Evolutionary conservation across 805 yeast genomes (phyloP).

Genomic region (Diddensiella santjacobensis): DNA sequence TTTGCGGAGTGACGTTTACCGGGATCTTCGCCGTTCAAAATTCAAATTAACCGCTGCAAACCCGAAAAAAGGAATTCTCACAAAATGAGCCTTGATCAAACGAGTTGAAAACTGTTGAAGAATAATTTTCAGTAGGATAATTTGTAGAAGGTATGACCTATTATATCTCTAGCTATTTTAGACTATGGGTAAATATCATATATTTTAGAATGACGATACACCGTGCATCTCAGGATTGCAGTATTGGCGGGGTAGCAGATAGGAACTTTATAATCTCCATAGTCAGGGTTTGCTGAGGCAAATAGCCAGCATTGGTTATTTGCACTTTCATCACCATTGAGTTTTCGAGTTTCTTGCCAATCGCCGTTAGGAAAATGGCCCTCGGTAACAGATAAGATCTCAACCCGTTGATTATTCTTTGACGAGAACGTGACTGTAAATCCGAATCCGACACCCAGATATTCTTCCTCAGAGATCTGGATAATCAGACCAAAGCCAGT

Average conservation of each 20-base stretch:
- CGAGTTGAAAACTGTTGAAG: too few species aligned
- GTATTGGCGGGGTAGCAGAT: constrained; percentile 10
- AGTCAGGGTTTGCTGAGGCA: constrained; percentile 10
- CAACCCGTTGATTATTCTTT: neutral
- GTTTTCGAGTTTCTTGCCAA: constrained; percentile 10
- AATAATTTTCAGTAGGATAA: too few species aligned
- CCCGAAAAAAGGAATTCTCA: too few species aligned
- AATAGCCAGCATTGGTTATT: constrained; percentile 9
- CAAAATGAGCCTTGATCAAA: too few species aligned
- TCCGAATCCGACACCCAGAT: constrained; percentile 17
- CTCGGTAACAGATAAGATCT: constrained; percentile 6
- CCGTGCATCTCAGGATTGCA: constrained; percentile 5
- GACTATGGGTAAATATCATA: neutral
- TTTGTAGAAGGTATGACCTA: too few species aligned
- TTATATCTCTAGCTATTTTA: too few species aligned
- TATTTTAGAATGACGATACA: constrained; percentile 8
- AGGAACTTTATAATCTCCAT: constrained; percentile 13
- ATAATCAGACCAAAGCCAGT: constrained; percentile 21
- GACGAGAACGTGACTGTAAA: constrained; percentile 10
- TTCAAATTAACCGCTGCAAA: too few species aligned
- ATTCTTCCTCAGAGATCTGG: constrained; percentile 4
- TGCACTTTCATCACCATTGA: constrained; percentile 21
- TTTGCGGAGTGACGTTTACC: neutral
- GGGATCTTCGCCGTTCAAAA: too few species aligned
- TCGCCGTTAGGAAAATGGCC: constrained; percentile 8